Evolutionary conservation across 257 asterid species (phyloP).

Genomic region (Solanum bulbocastanum): DNA sequence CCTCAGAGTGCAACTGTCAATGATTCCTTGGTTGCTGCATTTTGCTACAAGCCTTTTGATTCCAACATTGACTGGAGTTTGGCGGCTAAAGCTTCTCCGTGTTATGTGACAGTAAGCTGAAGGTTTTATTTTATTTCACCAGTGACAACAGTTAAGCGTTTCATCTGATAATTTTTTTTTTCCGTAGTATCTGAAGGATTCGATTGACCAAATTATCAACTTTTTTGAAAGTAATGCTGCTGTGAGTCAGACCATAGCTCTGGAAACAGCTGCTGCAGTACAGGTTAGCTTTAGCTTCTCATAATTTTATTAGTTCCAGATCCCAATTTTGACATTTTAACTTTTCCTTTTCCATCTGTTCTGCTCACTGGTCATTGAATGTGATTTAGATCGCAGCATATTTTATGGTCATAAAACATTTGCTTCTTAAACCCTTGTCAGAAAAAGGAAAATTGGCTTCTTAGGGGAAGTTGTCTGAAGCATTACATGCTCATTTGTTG

Average conservation of each 20-base stretch:
- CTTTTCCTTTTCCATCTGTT: background rate
- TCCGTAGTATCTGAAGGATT: constrained; percentile 82
- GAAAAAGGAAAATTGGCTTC: background rate
- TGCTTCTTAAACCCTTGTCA: background rate
- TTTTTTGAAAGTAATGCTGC: constrained; percentile 73
- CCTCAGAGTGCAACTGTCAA: constrained; percentile 76
- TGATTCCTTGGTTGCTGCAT: constrained; percentile 79
- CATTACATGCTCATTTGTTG: background rate
- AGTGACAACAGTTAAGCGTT: background rate
- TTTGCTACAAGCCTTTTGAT: constrained; percentile 84
- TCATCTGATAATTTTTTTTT: constrained; percentile 6
- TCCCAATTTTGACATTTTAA: background rate
- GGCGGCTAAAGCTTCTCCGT: constrained; percentile 94
- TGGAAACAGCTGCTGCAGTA: constrained; percentile 95
- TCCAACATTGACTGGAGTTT: constrained; percentile 84
- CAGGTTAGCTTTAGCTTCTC: constrained; percentile 50
- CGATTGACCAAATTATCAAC: constrained; percentile 63
- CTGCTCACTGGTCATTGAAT: background rate
- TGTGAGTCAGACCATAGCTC: constrained; percentile 82
- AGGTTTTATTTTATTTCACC: constrained; percentile 7
- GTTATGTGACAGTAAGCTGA: constrained; percentile 78
- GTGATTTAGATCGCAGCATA: background rate
- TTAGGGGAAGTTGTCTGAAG: background rate
- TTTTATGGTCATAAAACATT: background rate
- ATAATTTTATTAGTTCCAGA: background rate